Evolutionary conservation across 805 yeast species (phyloP).

Genomic region (Kuraishia piskuri): DNA sequence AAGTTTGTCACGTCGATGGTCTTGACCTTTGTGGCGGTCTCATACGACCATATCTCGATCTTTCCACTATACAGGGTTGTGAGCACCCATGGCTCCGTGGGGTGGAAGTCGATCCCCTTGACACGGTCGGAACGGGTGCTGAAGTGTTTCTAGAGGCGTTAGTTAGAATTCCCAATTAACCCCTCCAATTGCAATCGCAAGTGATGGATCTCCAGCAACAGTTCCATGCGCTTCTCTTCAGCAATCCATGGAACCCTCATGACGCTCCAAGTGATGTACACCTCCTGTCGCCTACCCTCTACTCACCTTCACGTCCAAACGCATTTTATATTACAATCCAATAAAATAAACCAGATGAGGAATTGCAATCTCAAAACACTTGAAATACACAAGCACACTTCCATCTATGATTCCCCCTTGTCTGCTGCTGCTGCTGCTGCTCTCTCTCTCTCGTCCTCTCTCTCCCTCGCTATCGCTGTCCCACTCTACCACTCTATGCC

Average conservation of each 20-base stretch:
- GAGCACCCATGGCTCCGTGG: slow-evolving; percentile 94
- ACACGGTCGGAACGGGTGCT: slow-evolving; percentile 93
- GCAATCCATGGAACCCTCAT: too few relatives aligned
- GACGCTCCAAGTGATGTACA: too few relatives aligned
- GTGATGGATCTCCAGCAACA: too few relatives aligned
- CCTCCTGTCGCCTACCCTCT: too few relatives aligned
- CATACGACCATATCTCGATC: slow-evolving; percentile 92
- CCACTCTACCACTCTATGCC: background rate
- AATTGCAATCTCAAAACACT: background rate
- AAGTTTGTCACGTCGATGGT: slow-evolving; percentile 91
- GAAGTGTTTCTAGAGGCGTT: slow-evolving; percentile 77
- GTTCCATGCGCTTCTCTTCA: too few relatives aligned
- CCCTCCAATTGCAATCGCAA: too few relatives aligned
- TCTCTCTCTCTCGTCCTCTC: background rate
- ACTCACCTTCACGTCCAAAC: slow-evolving; percentile 39
- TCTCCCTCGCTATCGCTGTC: background rate
- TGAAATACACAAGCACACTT: background rate
- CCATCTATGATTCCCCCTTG: background rate
- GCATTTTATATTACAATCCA: slow-evolving; percentile 22
- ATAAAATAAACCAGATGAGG: background rate
- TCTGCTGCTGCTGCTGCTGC: too few relatives aligned
- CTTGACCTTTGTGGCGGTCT: slow-evolving; percentile 74
- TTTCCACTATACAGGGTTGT: slow-evolving; percentile 87
- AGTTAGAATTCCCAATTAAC: too few relatives aligned
- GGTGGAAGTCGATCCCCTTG: slow-evolving; percentile 96